Conservation (phyloP, 768 basidiomycete genomes). For the Suillus subluteus region DNA sequence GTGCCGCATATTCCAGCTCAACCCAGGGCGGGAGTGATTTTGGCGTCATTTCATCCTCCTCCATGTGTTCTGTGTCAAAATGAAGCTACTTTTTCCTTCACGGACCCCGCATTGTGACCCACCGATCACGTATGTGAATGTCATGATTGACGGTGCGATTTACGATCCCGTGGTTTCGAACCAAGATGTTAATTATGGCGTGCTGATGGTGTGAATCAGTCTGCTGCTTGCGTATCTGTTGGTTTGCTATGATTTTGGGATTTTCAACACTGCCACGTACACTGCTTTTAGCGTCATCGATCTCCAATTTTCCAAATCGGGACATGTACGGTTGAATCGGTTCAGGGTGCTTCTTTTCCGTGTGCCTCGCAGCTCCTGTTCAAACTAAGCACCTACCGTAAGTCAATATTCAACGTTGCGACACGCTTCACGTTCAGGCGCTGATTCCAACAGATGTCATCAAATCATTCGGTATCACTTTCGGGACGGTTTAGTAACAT, state of each 20-base stretch:
- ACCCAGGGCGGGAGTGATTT: conserved; percentile 88
- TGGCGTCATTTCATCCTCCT: conserved; percentile 82
- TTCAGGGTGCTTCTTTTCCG: conserved; percentile 17
- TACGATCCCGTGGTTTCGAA: neutral
- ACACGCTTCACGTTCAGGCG: neutral
- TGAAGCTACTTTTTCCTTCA: conserved; percentile 3
- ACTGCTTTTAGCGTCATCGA: conserved; percentile 6
- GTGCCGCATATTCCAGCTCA: conserved; percentile 84
- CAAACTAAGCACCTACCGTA: neutral
- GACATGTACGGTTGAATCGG: neutral
- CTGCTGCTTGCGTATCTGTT: neutral
- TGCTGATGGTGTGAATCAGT: too few species aligned
- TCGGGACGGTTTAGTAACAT: neutral
- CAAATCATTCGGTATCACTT: neutral
- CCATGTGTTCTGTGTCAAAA: conserved; percentile 81
- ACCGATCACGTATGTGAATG: conserved; percentile 63
- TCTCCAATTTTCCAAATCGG: conserved; percentile 16
- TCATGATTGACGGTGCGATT: conserved; percentile 35
- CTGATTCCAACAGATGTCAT: neutral
- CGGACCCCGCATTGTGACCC: conserved; percentile 12
- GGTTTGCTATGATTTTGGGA: neutral
- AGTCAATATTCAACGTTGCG: too few species aligned
- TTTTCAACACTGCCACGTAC: neutral
- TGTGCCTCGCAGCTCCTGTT: conserved; percentile 24
- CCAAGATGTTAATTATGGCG: neutral